These are phyloP conservation scores for Diaporthe sp. DNA, from an alignment of 2,329 filamentous ascomycete species.

Conservation along the genomic window DNA sequence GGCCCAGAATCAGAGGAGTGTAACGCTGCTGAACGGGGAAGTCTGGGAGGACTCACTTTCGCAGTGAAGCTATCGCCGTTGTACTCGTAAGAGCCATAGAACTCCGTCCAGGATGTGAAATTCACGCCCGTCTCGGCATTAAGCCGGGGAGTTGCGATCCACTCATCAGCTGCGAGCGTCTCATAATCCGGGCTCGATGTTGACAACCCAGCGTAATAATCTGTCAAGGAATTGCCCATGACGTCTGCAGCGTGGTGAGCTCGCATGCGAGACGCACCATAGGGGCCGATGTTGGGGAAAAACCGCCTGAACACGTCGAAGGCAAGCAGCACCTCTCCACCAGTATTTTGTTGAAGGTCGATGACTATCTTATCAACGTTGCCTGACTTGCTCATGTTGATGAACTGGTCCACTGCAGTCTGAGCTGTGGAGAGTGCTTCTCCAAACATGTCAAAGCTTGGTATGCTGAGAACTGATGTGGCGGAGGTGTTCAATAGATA, in stretches of 20 bases:
- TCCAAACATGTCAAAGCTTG: slow-evolving; percentile 51
- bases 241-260: slow-evolving; percentile 5
- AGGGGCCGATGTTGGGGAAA: slow-evolving; percentile 9
- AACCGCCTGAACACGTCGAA: slow-evolving; percentile 7
- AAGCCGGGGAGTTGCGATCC: neutral
- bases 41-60: neutral
- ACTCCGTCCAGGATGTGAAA: slow-evolving; percentile 26
- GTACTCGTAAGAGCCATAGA: neutral
- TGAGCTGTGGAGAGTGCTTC: slow-evolving; percentile 37
- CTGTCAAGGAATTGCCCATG: slow-evolving; percentile 11
- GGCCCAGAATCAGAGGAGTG: too few species aligned
- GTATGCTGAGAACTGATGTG: slow-evolving; percentile 55
- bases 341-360: slow-evolving; percentile 21
- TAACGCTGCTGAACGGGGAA: neutral
- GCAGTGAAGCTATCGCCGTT: neutral
- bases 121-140: neutral
- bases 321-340: slow-evolving; percentile 8
- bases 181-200: neutral
- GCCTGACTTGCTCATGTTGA: neutral
- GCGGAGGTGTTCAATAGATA: slow-evolving; percentile 41
- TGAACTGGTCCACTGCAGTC: neutral
- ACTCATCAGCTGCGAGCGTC: slow-evolving; percentile 3
- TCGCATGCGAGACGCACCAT: slow-evolving; percentile 11
- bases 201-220: neutral
- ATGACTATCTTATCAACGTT: slow-evolving; percentile 13